These are phyloP conservation scores for Colletotrichum eremochloae DNA, from an alignment of 2,329 filamentous ascomycete species.

Conservation along the genomic window DNA sequence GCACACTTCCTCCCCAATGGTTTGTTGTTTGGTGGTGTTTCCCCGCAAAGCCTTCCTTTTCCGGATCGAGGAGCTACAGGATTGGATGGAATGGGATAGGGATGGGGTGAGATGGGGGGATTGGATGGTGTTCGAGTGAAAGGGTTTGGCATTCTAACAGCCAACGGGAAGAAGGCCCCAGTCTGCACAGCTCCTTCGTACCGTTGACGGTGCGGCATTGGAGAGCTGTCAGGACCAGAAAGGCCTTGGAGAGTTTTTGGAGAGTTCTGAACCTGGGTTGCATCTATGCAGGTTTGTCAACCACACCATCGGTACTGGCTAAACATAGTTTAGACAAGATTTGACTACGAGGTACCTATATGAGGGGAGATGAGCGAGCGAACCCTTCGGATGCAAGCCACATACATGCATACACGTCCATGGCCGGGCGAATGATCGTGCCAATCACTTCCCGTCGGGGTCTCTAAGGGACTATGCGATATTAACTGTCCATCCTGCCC, in stretches of 20 bases:
- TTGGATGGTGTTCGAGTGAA: neutral
- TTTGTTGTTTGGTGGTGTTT: neutral
- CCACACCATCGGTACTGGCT: neutral
- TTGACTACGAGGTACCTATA: neutral
- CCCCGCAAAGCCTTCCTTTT: slow-evolving; percentile 13
- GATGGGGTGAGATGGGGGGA: neutral
- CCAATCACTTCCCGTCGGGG: neutral
- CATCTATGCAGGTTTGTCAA: slow-evolving; percentile 3
- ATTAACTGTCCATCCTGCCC: neutral
- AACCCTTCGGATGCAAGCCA: neutral
- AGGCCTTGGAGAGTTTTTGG: neutral
- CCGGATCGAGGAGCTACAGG: neutral
- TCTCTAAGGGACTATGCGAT: too few species aligned
- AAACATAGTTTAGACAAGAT: neutral
- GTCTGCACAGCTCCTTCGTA: neutral
- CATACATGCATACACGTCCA: neutral
- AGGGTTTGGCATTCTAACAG: neutral
- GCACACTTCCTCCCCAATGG: neutral
- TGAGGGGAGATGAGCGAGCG: neutral
- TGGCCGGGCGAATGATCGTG: neutral
- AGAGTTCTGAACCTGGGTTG: neutral
- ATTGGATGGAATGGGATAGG: too few species aligned
- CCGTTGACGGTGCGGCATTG: neutral
- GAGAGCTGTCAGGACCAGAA: neutral
- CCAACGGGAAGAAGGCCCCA: neutral